These are phyloP conservation scores for Kodamaea ohmeri DNA, from an alignment of 1,139 yeast species.

Conservation along the genomic window DNA sequence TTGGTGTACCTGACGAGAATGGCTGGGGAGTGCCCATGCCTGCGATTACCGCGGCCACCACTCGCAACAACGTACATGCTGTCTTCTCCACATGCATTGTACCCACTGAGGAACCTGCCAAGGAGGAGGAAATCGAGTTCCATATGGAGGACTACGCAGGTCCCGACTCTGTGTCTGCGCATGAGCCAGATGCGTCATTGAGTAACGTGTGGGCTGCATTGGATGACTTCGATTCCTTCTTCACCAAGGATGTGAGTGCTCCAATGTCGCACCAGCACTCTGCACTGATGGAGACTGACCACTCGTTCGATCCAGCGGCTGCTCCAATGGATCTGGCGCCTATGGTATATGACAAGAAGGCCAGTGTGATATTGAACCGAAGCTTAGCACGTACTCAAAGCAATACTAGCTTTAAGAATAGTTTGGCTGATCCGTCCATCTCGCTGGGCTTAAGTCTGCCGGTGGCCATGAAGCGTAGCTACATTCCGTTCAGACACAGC, in stretches of 20 bases:
- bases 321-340: slow-evolving; percentile 70
- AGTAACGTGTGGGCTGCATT: slow-evolving; percentile 97
- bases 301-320: slow-evolving; percentile 32
- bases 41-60: slow-evolving; percentile 78
- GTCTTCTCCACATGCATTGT: slow-evolving; percentile 82
- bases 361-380: slow-evolving; percentile 67
- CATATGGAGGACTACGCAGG: slow-evolving; percentile 47
- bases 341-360: slow-evolving; percentile 75
- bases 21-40: slow-evolving; percentile 99
- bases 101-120: slow-evolving; percentile 26
- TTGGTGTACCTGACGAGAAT: slow-evolving; percentile 94
- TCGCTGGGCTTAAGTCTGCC: slow-evolving; percentile 12
- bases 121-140: slow-evolving; percentile 50
- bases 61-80: slow-evolving; percentile 91
- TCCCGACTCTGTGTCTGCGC: slow-evolving; percentile 38
- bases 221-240: slow-evolving; percentile 89
- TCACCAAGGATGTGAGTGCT: slow-evolving; percentile 58
- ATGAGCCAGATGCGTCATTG: slow-evolving; percentile 71
- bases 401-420: slow-evolving; percentile 70
- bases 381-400: slow-evolving; percentile 77
- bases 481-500: slow-evolving; percentile 44
- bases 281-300: slow-evolving; percentile 51
- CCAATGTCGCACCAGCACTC: slow-evolving; percentile 39
- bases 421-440: slow-evolving; percentile 50
- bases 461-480: slow-evolving; percentile 30